Conservation (phyloP, 2,329 filamentous ascomycete genomes). For the Talaromyces pinophilus region DNA sequence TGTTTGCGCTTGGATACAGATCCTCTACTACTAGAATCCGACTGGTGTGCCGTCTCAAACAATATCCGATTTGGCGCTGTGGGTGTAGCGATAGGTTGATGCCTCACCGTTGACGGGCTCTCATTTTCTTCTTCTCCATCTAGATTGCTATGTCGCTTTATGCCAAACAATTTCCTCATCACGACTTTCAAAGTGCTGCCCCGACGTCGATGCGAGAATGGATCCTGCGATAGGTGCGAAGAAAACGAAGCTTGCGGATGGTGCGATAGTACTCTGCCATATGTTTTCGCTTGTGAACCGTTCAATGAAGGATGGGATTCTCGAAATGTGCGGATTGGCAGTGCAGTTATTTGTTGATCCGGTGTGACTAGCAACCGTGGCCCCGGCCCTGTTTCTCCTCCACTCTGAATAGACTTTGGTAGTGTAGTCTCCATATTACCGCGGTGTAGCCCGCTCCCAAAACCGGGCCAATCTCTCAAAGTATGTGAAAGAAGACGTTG, state of each 20-base stretch:
- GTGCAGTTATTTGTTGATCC: conserved; percentile 24
- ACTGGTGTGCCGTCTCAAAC: conserved; percentile 30
- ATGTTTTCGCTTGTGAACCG: conserved; percentile 9
- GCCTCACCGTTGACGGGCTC: not conserved
- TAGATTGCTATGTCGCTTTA: conserved; percentile 39
- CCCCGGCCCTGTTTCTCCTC: conserved; percentile 24
- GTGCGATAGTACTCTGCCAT: conserved; percentile 24
- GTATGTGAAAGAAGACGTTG: not conserved
- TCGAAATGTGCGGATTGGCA: conserved; percentile 17
- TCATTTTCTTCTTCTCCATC: conserved; percentile 33
- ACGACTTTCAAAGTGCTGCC: conserved; percentile 46
- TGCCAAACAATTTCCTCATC: conserved; percentile 49
- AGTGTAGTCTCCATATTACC: conserved; percentile 37
- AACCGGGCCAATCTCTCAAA: not conserved
- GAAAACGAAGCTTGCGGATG: conserved; percentile 30
- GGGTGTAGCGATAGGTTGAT: not conserved
- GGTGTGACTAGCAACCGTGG: conserved; percentile 19
- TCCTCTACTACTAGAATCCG: conserved; percentile 21
- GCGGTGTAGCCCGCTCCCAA: conserved; percentile 25
- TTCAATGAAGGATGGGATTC: conserved; percentile 17
- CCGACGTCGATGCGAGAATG: conserved; percentile 40
- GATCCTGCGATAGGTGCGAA: conserved; percentile 28
- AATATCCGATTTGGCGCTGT: conserved; percentile 25
- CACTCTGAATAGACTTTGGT: conserved; percentile 25
- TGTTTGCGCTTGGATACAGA: conserved; percentile 17